phyloP scores from a whole-genome alignment of 2,329 filamentous ascomycete genomes.

The Talaromyces albobiverticillius region DNA sequence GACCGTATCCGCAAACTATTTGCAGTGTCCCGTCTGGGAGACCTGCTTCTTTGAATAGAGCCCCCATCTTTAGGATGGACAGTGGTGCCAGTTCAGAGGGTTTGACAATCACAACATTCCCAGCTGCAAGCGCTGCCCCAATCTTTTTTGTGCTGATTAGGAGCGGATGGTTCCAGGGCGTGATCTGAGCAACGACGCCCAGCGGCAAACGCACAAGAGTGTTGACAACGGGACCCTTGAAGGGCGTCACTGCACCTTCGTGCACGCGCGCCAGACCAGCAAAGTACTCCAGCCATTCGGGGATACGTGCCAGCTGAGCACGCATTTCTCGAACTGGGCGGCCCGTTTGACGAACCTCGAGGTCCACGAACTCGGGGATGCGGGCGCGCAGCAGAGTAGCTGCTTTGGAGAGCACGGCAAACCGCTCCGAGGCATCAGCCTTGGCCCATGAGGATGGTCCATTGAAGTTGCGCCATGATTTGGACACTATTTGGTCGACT shows the following conservation, averaged over 20 bases:
- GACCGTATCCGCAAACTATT: slow-evolving; percentile 48
- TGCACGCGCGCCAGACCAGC: slow-evolving; percentile 65
- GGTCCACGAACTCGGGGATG: slow-evolving; percentile 56
- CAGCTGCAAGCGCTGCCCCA: slow-evolving; percentile 38
- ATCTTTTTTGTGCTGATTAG: slow-evolving; percentile 39
- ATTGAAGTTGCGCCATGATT: slow-evolving; percentile 39
- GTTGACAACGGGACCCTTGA: slow-evolving; percentile 43
- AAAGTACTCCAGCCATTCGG: slow-evolving; percentile 68
- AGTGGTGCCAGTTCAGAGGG: slow-evolving; percentile 43
- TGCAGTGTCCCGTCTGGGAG: slow-evolving; percentile 38
- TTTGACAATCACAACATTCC: slow-evolving; percentile 40
- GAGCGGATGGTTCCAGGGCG: slow-evolving; percentile 39
- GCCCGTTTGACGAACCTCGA: slow-evolving; percentile 68
- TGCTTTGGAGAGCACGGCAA: slow-evolving; percentile 60
- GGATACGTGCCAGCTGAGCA: slow-evolving; percentile 60
- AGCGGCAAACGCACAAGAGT: slow-evolving; percentile 35
- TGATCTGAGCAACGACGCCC: slow-evolving; percentile 40
- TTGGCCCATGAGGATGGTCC: slow-evolving; percentile 55
- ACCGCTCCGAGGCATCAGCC: slow-evolving; percentile 56
- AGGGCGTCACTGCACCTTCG: slow-evolving; percentile 64
- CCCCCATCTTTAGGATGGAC: slow-evolving; percentile 39
- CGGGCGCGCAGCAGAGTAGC: slow-evolving; percentile 53
- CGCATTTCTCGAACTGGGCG: slow-evolving; percentile 67
- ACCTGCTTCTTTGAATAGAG: slow-evolving; percentile 41
- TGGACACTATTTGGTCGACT: slow-evolving; percentile 51